A percentile compares a stretch with the other conserved stretches of the same genome.
Evolutionary conservation across 768 basidiomycete species (phyloP).

Genomic region (Boletus patriciae): DNA sequence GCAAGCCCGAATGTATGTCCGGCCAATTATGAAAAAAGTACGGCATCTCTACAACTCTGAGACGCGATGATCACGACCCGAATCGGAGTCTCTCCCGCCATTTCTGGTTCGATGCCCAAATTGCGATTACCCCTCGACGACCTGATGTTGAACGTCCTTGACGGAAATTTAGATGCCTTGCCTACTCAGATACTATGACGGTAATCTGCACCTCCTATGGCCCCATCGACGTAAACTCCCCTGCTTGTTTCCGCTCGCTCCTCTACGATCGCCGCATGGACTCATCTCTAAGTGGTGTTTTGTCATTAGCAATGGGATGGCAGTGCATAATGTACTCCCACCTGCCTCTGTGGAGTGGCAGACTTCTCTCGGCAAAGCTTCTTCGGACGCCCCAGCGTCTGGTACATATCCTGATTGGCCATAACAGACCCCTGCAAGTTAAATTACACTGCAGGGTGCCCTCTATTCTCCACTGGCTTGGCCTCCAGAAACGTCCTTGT

Average conservation of each 20-base stretch:
- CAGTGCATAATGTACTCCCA: background rate
- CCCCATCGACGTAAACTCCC: slow-evolving; percentile 10
- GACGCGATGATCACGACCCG: slow-evolving; percentile 4
- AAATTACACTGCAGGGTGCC: background rate
- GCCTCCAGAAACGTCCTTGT: background rate
- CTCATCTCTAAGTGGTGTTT: background rate
- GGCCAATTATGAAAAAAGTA: background rate
- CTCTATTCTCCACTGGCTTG: background rate
- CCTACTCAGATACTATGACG: background rate
- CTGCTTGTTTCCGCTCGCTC: slow-evolving; percentile 6
- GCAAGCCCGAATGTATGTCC: background rate
- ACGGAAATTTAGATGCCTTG: background rate
- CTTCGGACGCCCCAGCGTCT: background rate
- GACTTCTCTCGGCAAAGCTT: background rate
- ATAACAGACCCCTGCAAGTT: background rate
- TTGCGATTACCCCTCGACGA: background rate
- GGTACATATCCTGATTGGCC: slow-evolving; percentile 6
- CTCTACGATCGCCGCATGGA: background rate
- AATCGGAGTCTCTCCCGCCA: background rate
- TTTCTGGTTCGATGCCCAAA: background rate
- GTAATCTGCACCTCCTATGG: background rate
- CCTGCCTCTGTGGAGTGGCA: background rate
- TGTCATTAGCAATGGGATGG: background rate
- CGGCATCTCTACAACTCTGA: background rate
- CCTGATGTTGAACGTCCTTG: background rate